Conservation (phyloP, 331 rosid species). For the Erythrophleum ivorense region DNA sequence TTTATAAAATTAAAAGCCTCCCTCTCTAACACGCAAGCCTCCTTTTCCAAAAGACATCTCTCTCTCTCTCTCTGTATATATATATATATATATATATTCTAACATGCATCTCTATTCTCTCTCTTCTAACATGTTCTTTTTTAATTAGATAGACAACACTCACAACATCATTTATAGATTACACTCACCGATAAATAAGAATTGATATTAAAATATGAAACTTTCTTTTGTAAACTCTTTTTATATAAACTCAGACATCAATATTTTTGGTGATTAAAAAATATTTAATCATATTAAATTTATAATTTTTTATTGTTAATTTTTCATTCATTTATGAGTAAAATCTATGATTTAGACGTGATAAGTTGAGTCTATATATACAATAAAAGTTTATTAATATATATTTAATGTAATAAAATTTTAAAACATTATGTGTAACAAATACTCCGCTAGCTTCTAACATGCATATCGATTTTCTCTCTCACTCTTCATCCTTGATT, state of each 20-base stretch:
- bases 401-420: too few species aligned
- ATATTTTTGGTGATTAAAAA: background rate
- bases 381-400: too few species aligned
- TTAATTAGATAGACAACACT: background rate
- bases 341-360: background rate
- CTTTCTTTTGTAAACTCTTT: background rate
- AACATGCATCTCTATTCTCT: background rate
- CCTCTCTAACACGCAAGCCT: constrained; percentile 56
- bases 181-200: background rate
- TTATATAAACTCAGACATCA: background rate
- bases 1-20: constrained; percentile 40
- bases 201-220: background rate
- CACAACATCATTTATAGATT: background rate
- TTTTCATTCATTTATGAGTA: background rate
- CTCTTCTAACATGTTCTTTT: background rate
- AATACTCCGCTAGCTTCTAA: background rate
- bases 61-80: background rate
- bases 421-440: too few species aligned
- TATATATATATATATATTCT: background rate
- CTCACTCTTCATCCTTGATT: background rate
- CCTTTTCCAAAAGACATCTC: constrained; percentile 64
- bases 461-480: too few species aligned
- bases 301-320: background rate
- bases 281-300: background rate
- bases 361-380: too few species aligned